Conservation (phyloP, 306 rosid genomes). For the Cyclanthera cordifolia region DNA sequence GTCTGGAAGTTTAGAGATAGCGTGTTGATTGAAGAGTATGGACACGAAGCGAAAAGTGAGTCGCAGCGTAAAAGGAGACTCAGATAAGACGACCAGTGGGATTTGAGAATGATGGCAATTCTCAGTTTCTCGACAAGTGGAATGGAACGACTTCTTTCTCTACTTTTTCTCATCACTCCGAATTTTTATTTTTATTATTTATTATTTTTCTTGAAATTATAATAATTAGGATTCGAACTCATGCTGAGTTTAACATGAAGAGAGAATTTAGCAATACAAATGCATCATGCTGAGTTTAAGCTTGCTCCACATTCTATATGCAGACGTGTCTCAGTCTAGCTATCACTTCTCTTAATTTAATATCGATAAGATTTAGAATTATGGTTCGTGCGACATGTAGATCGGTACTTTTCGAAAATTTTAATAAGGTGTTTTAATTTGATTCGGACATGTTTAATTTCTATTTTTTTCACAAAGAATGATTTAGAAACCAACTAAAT, state of each 20-base stretch:
- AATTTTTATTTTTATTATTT: no score
- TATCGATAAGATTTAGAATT: no score
- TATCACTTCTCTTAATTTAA: no score
- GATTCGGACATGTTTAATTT: background rate
- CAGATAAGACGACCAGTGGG: background rate
- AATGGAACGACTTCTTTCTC: background rate
- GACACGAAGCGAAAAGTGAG: conserved; percentile 9
- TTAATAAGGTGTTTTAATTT: background rate
- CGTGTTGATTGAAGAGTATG: conserved; percentile 30
- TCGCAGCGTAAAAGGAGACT: background rate
- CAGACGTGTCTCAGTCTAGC: no score
- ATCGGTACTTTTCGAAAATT: no score
- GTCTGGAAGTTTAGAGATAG: background rate
- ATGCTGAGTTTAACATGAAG: no score
- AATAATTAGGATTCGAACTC: no score
- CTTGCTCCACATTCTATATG: no score
- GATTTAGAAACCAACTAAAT: background rate
- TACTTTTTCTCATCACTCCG: background rate
- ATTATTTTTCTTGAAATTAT: no score
- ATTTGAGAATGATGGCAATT: background rate
- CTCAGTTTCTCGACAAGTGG: background rate
- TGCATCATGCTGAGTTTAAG: no score
- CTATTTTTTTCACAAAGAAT: background rate
- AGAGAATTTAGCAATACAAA: no score
- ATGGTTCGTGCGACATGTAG: no score